Evolutionary conservation across 176 grass and related monocot species (phyloP).

Genomic region (Oropetium thomaeum): DNA sequence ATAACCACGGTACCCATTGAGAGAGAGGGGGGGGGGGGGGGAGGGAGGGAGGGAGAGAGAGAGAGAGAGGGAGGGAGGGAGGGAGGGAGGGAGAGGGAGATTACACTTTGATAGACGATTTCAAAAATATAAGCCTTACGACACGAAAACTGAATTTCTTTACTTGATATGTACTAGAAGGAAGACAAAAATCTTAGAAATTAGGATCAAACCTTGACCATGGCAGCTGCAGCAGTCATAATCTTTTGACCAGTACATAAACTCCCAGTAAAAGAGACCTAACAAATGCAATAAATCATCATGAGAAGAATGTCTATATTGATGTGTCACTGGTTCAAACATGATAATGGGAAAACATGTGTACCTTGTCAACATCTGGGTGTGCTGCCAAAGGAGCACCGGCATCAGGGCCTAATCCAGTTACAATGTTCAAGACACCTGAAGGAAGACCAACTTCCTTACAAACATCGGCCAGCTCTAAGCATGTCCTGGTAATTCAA

Average conservation of each 20-base stretch:
- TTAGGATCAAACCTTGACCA: slow-evolving; percentile 72
- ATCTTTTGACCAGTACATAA: slow-evolving; percentile 85
- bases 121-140: neutral
- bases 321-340: neutral
- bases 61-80: neutral
- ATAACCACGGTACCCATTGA: neutral
- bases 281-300: slow-evolving; percentile 34
- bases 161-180: slow-evolving; percentile 7
- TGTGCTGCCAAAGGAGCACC: slow-evolving; percentile 95
- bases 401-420: slow-evolving; percentile 89
- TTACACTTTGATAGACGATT: neutral
- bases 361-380: slow-evolving; percentile 85
- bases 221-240: slow-evolving; percentile 82
- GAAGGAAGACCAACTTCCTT: slow-evolving; percentile 88
- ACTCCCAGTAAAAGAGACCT: slow-evolving; percentile 97
- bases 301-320: slow-evolving; percentile 5
- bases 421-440: slow-evolving; percentile 86
- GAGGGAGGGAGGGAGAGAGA: too few species aligned
- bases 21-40: neutral
- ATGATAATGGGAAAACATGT: neutral
- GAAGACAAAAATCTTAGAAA: neutral
- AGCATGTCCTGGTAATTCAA: slow-evolving; percentile 78
- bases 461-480: slow-evolving; percentile 92
- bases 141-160: neutral
- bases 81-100: too few species aligned